These are phyloP conservation scores for Aspergillus conjunctus DNA, from an alignment of 495 filamentous ascomycete genomes.

Conservation along the genomic window DNA sequence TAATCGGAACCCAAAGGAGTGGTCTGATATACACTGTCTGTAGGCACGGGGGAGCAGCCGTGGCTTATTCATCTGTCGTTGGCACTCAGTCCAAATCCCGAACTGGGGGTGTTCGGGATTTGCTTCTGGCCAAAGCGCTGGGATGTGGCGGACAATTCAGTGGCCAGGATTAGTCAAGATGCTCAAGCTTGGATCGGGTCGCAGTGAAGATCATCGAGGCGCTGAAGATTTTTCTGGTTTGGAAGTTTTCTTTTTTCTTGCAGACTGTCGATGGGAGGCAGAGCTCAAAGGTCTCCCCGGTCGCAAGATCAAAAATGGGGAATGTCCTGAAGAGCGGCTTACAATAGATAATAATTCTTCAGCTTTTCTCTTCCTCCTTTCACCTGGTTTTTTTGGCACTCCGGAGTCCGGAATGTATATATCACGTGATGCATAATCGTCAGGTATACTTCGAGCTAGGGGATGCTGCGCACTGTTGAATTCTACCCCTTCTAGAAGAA, in stretches of 20 bases:
- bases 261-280: background rate
- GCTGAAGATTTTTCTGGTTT: background rate
- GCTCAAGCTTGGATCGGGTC: conserved; percentile 7
- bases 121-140: conserved; percentile 15
- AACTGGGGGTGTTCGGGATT: conserved; percentile 23
- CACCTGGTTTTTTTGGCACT: conserved; percentile 2
- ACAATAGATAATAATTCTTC: no score
- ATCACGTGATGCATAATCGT: background rate
- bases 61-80: conserved; percentile 29
- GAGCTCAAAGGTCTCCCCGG: background rate
- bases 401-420: background rate
- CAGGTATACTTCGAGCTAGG: background rate
- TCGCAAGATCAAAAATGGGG: no score
- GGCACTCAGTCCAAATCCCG: conserved; percentile 28
- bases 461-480: no score
- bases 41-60: conserved; percentile 5
- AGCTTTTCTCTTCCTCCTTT: conserved; percentile 2
- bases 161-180: conserved; percentile 23
- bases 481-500: no score
- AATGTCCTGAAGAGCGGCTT: no score
- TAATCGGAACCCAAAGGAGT: conserved; percentile 18
- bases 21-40: conserved; percentile 27
- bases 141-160: conserved; percentile 12
- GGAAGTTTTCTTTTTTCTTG: background rate
- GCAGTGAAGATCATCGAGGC: conserved; percentile 6